Evolutionary conservation across 148 eudicot species (phyloP).

Genomic region (Chenopodium formosanum): DNA sequence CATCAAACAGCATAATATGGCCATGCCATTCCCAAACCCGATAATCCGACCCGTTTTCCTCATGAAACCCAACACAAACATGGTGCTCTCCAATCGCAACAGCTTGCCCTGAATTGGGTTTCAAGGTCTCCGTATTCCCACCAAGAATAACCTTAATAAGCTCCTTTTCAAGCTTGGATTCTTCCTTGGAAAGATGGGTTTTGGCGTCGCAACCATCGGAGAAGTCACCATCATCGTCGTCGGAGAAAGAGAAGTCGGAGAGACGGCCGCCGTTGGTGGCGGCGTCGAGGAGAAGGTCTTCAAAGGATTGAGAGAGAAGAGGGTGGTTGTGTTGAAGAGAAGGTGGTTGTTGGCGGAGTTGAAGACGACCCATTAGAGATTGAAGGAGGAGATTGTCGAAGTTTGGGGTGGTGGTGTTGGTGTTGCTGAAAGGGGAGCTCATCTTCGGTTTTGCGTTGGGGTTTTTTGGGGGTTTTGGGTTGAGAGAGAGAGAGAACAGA

Average conservation of each 20-base stretch:
- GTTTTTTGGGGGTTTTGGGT: not conserved
- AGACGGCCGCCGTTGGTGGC: slow-evolving; percentile 25
- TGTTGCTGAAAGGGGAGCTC: not conserved
- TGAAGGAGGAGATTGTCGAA: slow-evolving; percentile 90
- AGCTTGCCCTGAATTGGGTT: slow-evolving; percentile 96
- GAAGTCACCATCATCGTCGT: slow-evolving; percentile 14
- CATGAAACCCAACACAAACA: slow-evolving; percentile 86
- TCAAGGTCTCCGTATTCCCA: slow-evolving; percentile 62
- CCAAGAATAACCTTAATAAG: slow-evolving; percentile 55
- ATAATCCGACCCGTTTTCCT: slow-evolving; percentile 68
- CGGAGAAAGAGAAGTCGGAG: slow-evolving; percentile 17
- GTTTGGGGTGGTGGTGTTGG: slow-evolving; percentile 34
- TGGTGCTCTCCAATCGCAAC: slow-evolving; percentile 77
- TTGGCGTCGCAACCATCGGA: not conserved
- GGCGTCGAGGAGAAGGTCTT: slow-evolving; percentile 64
- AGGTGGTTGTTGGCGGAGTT: slow-evolving; percentile 40
- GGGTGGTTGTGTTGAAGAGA: slow-evolving; percentile 17
- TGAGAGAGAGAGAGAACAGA: not conserved
- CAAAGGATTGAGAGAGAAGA: slow-evolving; percentile 60
- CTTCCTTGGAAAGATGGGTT: slow-evolving; percentile 68
- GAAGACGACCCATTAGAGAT: slow-evolving; percentile 65
- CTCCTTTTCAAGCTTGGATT: slow-evolving; percentile 75
- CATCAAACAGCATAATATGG: slow-evolving; percentile 91
- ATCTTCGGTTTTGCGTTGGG: not conserved
- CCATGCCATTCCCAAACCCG: slow-evolving; percentile 99